Conservation (phyloP, 2,329 filamentous ascomycete species). For the Sphaerulina musiva region DNA sequence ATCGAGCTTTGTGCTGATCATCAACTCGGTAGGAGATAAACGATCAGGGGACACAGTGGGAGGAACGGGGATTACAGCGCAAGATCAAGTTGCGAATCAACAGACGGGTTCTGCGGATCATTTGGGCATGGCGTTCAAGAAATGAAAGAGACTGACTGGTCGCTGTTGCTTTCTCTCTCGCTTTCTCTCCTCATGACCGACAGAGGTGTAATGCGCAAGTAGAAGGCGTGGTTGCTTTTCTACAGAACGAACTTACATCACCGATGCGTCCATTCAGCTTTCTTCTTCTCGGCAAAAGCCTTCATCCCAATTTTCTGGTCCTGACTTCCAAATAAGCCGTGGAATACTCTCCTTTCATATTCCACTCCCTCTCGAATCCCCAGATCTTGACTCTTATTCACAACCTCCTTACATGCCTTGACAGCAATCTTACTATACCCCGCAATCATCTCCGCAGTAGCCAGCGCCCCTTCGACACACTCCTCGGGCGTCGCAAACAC, state of each 20-base stretch:
- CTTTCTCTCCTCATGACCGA: too few relatives aligned
- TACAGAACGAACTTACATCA: slow-evolving; percentile 3
- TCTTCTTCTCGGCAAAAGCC: slow-evolving; percentile 92
- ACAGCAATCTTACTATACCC: slow-evolving; percentile 79
- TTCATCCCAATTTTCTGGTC: slow-evolving; percentile 95
- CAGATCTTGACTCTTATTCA: slow-evolving; percentile 96
- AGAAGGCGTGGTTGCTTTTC: neutral
- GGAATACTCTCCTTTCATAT: slow-evolving; percentile 89
- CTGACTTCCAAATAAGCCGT: slow-evolving; percentile 83
- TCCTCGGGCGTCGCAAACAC: slow-evolving; percentile 74
- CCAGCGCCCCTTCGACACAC: slow-evolving; percentile 71
- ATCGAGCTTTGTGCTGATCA: neutral
- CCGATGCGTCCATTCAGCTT: slow-evolving; percentile 80
- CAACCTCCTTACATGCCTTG: slow-evolving; percentile 91
- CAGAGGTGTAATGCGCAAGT: too few relatives aligned
- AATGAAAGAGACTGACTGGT: slow-evolving; percentile 7
- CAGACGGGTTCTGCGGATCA: slow-evolving; percentile 29
- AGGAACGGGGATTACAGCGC: slow-evolving; percentile 24
- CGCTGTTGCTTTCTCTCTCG: too few relatives aligned
- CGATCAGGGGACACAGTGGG: slow-evolving; percentile 24
- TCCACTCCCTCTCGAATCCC: slow-evolving; percentile 84
- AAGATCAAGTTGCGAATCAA: slow-evolving; percentile 27
- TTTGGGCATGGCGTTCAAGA: slow-evolving; percentile 26
- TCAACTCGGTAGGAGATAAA: slow-evolving; percentile 10
- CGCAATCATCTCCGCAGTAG: slow-evolving; percentile 84